These are phyloP conservation scores for Fusarium guadeloupense DNA, from an alignment of 2,329 filamentous ascomycete genomes.

Conservation along the genomic window DNA sequence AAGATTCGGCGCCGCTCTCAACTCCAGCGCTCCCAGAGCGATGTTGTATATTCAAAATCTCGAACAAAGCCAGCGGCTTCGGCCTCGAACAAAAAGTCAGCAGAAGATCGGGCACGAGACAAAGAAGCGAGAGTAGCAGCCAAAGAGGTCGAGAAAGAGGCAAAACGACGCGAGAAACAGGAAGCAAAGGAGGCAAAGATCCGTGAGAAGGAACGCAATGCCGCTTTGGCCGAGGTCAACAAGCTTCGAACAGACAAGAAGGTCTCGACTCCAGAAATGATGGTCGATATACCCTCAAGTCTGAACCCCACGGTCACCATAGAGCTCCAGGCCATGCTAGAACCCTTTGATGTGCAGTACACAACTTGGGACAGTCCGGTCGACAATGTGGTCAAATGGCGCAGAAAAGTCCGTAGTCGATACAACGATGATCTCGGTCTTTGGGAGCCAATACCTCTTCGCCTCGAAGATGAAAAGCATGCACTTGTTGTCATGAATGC, in stretches of 20 bases:
- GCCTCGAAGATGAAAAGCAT: conserved; percentile 66
- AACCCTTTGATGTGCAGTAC: conserved; percentile 59
- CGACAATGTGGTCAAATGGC: conserved; percentile 70
- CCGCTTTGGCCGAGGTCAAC: conserved; percentile 77
- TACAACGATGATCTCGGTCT: conserved; percentile 69
- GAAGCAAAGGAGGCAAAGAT: conserved; percentile 69
- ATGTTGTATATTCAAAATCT: conserved; percentile 36
- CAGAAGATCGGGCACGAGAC: conserved; percentile 52
- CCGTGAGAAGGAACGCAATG: conserved; percentile 69
- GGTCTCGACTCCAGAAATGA: conserved; percentile 78
- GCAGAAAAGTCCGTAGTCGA: conserved; percentile 69
- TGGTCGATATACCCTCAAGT: conserved; percentile 71
- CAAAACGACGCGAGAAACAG: conserved; percentile 65
- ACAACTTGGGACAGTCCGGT: conserved; percentile 56
- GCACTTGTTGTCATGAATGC: conserved; percentile 70
- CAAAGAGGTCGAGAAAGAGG: conserved; percentile 64
- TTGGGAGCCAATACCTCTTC: conserved; percentile 70
- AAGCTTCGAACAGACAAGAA: conserved; percentile 79
- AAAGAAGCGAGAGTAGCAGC: conserved; percentile 57
- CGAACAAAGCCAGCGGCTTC: conserved; percentile 34
- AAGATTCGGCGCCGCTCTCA: conserved; percentile 40
- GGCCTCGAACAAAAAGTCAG: conserved; percentile 44
- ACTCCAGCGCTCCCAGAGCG: conserved; percentile 47
- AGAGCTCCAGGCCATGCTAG: conserved; percentile 61
- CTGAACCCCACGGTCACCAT: conserved; percentile 59